Conservation (phyloP, 2,329 filamentous ascomycete species). For the Aquanectria penicillioides region DNA sequence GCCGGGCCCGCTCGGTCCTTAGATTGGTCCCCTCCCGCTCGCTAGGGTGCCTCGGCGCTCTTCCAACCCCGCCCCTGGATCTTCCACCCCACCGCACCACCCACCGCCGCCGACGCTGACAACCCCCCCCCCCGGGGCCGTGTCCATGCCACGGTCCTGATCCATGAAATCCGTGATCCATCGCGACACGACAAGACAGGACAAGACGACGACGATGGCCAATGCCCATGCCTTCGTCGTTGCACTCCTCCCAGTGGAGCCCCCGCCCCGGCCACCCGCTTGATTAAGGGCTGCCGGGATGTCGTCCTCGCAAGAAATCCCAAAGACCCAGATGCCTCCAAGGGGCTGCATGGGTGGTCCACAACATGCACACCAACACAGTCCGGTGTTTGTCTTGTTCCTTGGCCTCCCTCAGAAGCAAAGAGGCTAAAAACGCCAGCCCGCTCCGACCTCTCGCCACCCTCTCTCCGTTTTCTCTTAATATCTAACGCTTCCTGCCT, state of each 20-base stretch:
- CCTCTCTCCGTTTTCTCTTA: conserved; percentile 38
- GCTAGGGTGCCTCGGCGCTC: no score
- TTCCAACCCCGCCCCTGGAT: not conserved
- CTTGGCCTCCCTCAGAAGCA: conserved; percentile 29
- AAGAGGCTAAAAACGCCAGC: conserved; percentile 39
- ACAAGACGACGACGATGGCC: not conserved
- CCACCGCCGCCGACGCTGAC: not conserved
- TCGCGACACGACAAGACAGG: no score
- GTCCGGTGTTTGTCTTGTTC: conserved; percentile 41
- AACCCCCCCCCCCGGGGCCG: no score
- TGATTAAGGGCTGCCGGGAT: conserved; percentile 25
- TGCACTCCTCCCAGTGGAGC: conserved; percentile 13
- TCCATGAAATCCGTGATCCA: no score
- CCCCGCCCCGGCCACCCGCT: conserved; percentile 22
- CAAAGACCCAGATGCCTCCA: conserved; percentile 17
- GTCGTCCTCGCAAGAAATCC: conserved; percentile 24
- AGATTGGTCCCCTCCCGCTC: not conserved
- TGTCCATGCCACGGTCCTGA: no score
- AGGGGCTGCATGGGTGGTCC: conserved; percentile 38
- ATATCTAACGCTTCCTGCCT: conserved; percentile 41
- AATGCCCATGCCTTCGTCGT: no score
- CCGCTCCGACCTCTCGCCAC: conserved; percentile 32
- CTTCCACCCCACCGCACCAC: not conserved
- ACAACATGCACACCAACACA: conserved; percentile 28
- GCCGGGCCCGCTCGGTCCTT: not conserved